Conservation (phyloP, 176 grass and related monocot genomes). For the Eragrostis nindensis region DNA sequence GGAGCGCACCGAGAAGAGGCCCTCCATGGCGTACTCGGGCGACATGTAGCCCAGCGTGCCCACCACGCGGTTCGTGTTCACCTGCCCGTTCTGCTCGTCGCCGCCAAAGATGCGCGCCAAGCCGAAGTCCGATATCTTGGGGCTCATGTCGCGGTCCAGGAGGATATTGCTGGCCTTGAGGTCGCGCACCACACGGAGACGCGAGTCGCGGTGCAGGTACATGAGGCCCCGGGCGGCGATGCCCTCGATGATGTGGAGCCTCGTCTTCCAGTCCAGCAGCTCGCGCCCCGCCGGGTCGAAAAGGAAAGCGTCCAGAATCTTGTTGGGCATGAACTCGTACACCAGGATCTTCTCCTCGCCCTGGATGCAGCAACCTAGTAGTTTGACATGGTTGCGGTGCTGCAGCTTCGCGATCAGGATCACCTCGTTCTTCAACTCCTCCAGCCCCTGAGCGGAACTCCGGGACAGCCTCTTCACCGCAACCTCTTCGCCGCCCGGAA, state of each 20-base stretch:
- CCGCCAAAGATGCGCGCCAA: conserved; percentile 74
- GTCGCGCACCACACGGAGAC: conserved; percentile 65
- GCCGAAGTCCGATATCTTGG: conserved; percentile 77
- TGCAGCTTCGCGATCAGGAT: conserved; percentile 69
- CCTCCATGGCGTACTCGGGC: conserved; percentile 75
- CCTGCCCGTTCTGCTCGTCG: conserved; percentile 52
- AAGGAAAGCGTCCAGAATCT: conserved; percentile 67
- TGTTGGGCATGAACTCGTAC: conserved; percentile 79
- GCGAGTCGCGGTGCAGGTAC: conserved; percentile 70
- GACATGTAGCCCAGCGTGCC: conserved; percentile 79
- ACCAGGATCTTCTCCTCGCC: conserved; percentile 68
- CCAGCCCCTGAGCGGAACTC: conserved; percentile 59
- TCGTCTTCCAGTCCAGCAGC: conserved; percentile 52
- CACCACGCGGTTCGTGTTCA: conserved; percentile 67
- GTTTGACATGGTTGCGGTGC: conserved; percentile 63
- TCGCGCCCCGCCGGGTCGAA: conserved; percentile 55
- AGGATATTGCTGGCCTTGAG: conserved; percentile 80
- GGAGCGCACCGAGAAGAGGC: conserved; percentile 64
- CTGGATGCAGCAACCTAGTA: conserved; percentile 71
- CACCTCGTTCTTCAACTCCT: conserved; percentile 79
- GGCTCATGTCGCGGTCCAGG: conserved; percentile 63
- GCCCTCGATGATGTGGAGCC: conserved; percentile 57
- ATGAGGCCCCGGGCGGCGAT: conserved; percentile 59
- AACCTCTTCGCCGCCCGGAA: conserved; percentile 47
- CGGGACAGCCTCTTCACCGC: conserved; percentile 74